Evolutionary conservation across 176 grass and related monocot genomes (phyloP), one percentile per base, ranked within the genome.

Genomic region (Calamus simplicifolius): DNA sequence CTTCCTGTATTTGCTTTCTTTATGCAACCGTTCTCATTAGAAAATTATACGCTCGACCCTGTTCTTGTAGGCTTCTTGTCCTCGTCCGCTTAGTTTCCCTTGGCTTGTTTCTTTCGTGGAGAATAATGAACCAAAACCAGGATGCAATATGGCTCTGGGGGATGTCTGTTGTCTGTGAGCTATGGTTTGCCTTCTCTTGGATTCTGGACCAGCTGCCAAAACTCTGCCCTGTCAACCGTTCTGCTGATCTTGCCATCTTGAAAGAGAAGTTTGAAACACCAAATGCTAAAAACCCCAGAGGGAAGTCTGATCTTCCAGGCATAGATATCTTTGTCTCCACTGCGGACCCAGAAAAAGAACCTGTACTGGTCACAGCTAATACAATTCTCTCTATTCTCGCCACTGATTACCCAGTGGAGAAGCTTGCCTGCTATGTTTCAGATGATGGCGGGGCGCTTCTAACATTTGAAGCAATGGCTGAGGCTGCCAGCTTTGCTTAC

Each of bases 111-210:
- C 78, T 98, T 19, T 73, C 73, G 69, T 98, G 93, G 93, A 81
- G 93, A 29, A 83, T 98, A 57, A 92, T 69, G 67, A 75, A 98
- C 76, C 43, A 88, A 52, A 98, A 98, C 21, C 27, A 81, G 2
- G 87, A 98, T 0, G 93, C 93, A 15, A 62, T 98, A 15, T 98
- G 87, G 93, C 72, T 97, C 28, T 97, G 93, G 93, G 81, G 81
- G 50, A 88, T 97, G 84, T 97, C 93, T 14, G 78, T 92, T 62
- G 74, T 91, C 17, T 97, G 93, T 51, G 93, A 97, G 67, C 69
- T 97, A 3, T 97, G 93, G 93, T 97, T 97, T 48, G 93, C 93
- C 19, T 85, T 97, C 53, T 97, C 93, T 19, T 97, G 93, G 93
- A 72, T 97, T 25, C 84, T 97, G 14, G 93, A 97, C 49, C 93